Evolutionary conservation across 805 yeast genomes (phyloP).

Genomic region (Metschnikowia lachancei): DNA sequence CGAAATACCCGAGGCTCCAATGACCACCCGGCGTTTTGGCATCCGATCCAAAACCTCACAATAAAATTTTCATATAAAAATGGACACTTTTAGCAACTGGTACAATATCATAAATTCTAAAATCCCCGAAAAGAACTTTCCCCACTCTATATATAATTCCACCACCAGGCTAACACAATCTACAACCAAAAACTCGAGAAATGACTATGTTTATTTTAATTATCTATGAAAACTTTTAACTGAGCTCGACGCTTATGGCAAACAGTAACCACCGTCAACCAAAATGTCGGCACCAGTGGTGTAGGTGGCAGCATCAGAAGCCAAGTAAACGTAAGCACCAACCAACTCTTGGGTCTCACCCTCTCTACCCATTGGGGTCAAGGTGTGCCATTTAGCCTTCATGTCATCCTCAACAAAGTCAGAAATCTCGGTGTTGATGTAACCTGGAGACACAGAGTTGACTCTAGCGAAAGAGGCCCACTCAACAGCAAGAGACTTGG

Average conservation of each 20-base stretch:
- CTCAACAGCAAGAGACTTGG: constrained; percentile 45
- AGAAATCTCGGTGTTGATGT: constrained; percentile 40
- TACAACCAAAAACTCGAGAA: too few relatives aligned
- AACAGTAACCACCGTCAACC: constrained; percentile 48
- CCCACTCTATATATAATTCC: too few relatives aligned
- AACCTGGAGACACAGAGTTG: constrained; percentile 45
- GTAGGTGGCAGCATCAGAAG: constrained; percentile 43
- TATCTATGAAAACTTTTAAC: neutral
- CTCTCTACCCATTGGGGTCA: constrained; percentile 48
- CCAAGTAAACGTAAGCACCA: constrained; percentile 47
- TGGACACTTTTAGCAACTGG: too few relatives aligned
- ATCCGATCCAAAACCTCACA: too few relatives aligned
- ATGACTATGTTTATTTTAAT: too few relatives aligned
- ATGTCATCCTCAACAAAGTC: constrained; percentile 34
- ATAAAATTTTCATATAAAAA: too few relatives aligned
- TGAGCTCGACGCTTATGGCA: constrained; percentile 13
- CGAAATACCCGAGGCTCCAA: too few relatives aligned
- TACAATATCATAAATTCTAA: too few relatives aligned
- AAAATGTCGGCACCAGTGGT: constrained; percentile 45
- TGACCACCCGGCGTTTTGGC: too few relatives aligned
- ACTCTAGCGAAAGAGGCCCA: constrained; percentile 49
- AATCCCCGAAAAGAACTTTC: too few relatives aligned
- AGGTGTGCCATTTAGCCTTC: constrained; percentile 38
- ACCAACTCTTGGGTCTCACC: constrained; percentile 43
- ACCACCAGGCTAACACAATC: too few relatives aligned